A percentile compares a stretch with the other conserved stretches of the same genome.
phyloP scores from a whole-genome alignment of 2,329 filamentous ascomycete genomes.

The Colletotrichum gigasporum region DNA sequence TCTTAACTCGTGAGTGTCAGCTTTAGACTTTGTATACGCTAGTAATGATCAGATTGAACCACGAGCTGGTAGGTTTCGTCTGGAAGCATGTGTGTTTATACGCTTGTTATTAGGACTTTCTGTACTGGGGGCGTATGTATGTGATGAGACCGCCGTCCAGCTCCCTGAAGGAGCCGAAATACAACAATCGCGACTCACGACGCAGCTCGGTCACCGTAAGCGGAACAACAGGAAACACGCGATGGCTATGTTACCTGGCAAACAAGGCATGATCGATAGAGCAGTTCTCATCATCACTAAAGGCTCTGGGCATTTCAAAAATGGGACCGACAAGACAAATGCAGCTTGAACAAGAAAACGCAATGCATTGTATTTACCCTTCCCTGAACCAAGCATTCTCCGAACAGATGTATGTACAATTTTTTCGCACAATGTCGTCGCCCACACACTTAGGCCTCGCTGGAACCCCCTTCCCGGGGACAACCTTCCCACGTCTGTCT shows the following conservation, averaged over 20 bases:
- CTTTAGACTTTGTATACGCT: too few relatives aligned
- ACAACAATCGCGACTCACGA: conserved; percentile 9
- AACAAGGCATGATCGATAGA: neutral
- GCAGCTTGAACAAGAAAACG: conserved; percentile 15
- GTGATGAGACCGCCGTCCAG: too few relatives aligned
- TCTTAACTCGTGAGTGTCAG: too few relatives aligned
- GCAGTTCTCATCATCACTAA: neutral
- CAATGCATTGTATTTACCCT: conserved; percentile 39
- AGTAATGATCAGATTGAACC: too few relatives aligned
- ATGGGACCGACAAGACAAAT: neutral
- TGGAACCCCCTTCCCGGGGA: neutral
- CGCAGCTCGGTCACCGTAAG: too few relatives aligned
- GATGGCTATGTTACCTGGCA: too few relatives aligned
- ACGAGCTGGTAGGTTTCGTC: too few relatives aligned
- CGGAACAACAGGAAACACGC: too few relatives aligned
- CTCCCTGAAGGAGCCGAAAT: neutral
- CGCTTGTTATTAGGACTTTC: too few relatives aligned
- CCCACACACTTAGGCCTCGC: too few relatives aligned
- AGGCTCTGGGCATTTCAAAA: neutral
- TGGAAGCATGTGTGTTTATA: too few relatives aligned
- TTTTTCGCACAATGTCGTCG: conserved; percentile 41
- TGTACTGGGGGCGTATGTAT: too few relatives aligned
- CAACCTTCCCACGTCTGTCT: neutral
- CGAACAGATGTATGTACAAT: conserved; percentile 54
- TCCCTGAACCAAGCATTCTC: conserved; percentile 43